These are phyloP conservation scores for Ophiostoma triangulosporum DNA, from an alignment of 2,329 filamentous ascomycete genomes.

Conservation along the genomic window DNA sequence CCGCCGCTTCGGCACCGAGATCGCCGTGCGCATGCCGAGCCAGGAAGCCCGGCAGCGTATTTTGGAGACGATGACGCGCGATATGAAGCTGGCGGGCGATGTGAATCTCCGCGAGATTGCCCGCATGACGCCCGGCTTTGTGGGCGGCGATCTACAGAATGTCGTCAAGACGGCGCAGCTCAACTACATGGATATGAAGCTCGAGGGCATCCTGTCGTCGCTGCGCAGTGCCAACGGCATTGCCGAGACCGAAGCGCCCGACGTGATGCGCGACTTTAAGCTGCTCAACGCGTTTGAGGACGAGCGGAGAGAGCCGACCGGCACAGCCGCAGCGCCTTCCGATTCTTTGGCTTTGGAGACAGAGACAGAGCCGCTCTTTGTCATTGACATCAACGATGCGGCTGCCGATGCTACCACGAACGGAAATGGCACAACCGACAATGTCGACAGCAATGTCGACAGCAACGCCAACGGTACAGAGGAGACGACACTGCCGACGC, in stretches of 20 bases:
- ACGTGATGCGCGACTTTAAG: constrained; percentile 1
- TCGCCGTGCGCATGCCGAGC: constrained; percentile 79
- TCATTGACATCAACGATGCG: not conserved
- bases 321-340: not conserved
- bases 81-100: constrained; percentile 49
- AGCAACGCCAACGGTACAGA: not conserved
- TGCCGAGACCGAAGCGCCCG: not conserved
- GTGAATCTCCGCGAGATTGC: constrained; percentile 65
- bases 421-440: not conserved
- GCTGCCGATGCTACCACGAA: not conserved
- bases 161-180: constrained; percentile 32
- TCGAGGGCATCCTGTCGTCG: not conserved
- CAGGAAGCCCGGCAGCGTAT: constrained; percentile 67
- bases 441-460: not conserved
- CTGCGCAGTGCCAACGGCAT: constrained; percentile 1
- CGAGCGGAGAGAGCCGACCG: not conserved
- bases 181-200: constrained; percentile 3
- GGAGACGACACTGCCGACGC: not conserved
- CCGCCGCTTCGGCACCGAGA: constrained; percentile 67
- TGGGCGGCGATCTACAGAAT: constrained; percentile 73
- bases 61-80: constrained; percentile 55
- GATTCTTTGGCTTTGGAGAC: too few species aligned
- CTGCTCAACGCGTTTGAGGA: constrained; percentile 7
- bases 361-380: not conserved
- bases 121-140: constrained; percentile 79